A percentile compares a stretch with the other conserved stretches of the same genome.
phyloP scores from a whole-genome alignment of 305 asterid genomes.

The Salvia sclarea region DNA sequence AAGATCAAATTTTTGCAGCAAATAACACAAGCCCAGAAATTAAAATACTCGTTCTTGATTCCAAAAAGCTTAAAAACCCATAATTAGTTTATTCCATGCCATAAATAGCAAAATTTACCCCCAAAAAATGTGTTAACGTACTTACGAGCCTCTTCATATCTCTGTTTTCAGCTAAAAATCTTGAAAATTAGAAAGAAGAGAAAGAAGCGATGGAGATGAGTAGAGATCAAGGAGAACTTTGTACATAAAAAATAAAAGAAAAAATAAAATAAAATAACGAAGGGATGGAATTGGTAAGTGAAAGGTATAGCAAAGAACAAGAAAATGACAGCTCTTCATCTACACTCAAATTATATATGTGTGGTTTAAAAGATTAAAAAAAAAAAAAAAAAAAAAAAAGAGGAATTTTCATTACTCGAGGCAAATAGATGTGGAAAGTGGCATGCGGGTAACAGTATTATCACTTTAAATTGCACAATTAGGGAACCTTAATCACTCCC shows the following conservation, averaged over 20 bases:
- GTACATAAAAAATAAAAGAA: constrained; percentile 11
- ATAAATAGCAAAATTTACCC: constrained; percentile 6
- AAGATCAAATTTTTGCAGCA: constrained; percentile 38
- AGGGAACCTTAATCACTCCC: constrained; percentile 42
- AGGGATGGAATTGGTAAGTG: too few species aligned
- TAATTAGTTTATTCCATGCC: not conserved
- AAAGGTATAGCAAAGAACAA: constrained; percentile 38
- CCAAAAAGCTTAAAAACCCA: constrained; percentile 16
- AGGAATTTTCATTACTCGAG: constrained; percentile 14
- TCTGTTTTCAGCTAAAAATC: constrained; percentile 45
- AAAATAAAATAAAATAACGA: too few species aligned
- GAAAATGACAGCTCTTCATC: constrained; percentile 39
- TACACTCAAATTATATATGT: constrained; percentile 11
- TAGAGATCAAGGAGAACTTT: constrained; percentile 44
- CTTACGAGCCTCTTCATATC: constrained; percentile 95
- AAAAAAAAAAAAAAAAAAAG: not conserved
- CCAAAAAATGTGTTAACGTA: constrained; percentile 53
- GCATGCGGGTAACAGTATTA: constrained; percentile 13
- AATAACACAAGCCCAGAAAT: constrained; percentile 37
- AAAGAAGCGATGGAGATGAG: constrained; percentile 25
- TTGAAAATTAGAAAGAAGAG: constrained; percentile 32
- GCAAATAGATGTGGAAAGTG: constrained; percentile 11
- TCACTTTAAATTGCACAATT: constrained; percentile 30
- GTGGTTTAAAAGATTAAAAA: not conserved
- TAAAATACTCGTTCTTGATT: constrained; percentile 16